These are phyloP conservation scores for Geotrichum citri-aurantii DNA, from an alignment of 1,139 yeast genomes.

Conservation along the genomic window DNA sequence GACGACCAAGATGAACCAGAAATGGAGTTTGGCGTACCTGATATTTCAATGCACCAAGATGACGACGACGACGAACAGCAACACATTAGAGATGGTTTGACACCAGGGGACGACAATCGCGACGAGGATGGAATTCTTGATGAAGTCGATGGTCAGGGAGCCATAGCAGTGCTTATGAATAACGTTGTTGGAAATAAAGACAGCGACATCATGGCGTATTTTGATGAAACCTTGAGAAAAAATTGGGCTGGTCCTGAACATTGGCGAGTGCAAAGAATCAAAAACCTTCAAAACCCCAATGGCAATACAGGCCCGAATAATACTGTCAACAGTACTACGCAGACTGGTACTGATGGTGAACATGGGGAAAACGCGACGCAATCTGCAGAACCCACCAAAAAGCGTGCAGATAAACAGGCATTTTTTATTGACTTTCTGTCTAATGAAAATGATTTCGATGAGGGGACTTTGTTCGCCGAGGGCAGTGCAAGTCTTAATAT, in stretches of 20 bases:
- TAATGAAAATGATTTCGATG: slow-evolving; percentile 42
- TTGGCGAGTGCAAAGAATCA: slow-evolving; percentile 75
- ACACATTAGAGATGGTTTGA: not conserved
- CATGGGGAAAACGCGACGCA: slow-evolving; percentile 18
- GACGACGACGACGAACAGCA: slow-evolving; percentile 22
- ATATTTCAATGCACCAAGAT: slow-evolving; percentile 2
- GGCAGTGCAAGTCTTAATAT: slow-evolving; percentile 40
- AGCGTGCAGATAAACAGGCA: slow-evolving; percentile 33
- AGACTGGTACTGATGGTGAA: slow-evolving; percentile 15
- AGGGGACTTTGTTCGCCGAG: slow-evolving; percentile 47
- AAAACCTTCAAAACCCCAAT: slow-evolving; percentile 26
- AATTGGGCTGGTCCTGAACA: slow-evolving; percentile 93
- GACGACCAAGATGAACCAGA: slow-evolving; percentile 23
- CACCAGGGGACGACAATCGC: not conserved
- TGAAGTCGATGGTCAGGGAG: not conserved
- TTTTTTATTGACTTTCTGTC: slow-evolving; percentile 49
- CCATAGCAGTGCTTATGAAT: not conserved
- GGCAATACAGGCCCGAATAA: slow-evolving; percentile 14
- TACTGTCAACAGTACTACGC: slow-evolving; percentile 18
- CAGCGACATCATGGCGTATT: slow-evolving; percentile 69
- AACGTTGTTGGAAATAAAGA: slow-evolving; percentile 36
- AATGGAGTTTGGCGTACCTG: slow-evolving; percentile 21
- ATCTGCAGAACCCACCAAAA: slow-evolving; percentile 20
- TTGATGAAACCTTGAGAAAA: slow-evolving; percentile 61
- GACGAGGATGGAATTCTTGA: slow-evolving; percentile 3